Conservation (phyloP, 208 protist species). For the Angomonas ambiguus region DNA sequence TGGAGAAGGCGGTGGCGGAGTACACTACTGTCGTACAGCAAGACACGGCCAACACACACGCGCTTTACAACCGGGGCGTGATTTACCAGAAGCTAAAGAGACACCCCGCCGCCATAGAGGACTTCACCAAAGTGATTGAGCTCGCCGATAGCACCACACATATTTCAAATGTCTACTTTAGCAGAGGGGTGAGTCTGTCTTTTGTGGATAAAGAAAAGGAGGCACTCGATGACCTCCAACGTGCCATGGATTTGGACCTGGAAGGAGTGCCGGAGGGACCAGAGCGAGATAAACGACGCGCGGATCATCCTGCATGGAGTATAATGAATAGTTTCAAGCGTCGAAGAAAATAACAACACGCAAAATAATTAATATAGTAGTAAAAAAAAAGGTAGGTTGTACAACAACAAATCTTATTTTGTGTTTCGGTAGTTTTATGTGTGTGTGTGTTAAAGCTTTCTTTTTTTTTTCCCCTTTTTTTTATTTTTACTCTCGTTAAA, state of each 20-base stretch:
- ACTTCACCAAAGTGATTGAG: constrained; percentile 55
- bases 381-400: too few relatives aligned
- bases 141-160: constrained; percentile 40
- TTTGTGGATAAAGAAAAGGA: not conserved
- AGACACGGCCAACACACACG: constrained; percentile 63
- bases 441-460: too few relatives aligned
- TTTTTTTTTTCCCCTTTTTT: too few relatives aligned
- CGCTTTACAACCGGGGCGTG: constrained; percentile 83
- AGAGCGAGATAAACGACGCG: not conserved
- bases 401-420: too few relatives aligned
- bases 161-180: constrained; percentile 67
- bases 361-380: too few relatives aligned
- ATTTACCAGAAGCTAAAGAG: constrained; percentile 55
- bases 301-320: constrained; percentile 19
- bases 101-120: constrained; percentile 49
- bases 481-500: too few relatives aligned
- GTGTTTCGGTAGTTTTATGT: too few relatives aligned
- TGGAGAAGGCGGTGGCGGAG: constrained; percentile 69
- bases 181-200: constrained; percentile 37
- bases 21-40: constrained; percentile 62
- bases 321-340: not conserved
- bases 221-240: constrained; percentile 9
- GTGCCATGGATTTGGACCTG: constrained; percentile 12
- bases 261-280: constrained; percentile 3
- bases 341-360: not conserved